Base-by-base conservation (phyloP, 148 eudicot genomes). In the Persicaria tinctoria region DNA sequence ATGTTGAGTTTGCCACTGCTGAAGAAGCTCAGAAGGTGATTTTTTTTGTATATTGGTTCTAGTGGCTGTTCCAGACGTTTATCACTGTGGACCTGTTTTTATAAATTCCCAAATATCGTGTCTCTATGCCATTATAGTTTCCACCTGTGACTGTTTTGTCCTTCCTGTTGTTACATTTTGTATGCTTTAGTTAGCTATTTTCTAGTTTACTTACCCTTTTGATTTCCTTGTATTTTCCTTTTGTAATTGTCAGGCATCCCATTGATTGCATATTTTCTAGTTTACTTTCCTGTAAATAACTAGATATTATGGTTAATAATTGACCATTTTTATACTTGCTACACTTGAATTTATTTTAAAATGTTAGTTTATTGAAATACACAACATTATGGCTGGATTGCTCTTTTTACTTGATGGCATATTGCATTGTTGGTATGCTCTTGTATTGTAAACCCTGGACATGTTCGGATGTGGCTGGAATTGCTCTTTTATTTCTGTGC, bases 1-100 rank as follows among this genome's bases (percentile, higher is more conserved):
- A 95, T 78, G 89, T 92, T 70, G 97, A 95, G 53, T 95, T 95
- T 83, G 89, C 85, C 46, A 83, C 94, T 3, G 80, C 79, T 13
- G 97, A 90, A 76, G 91, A 59, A 66, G 97, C 97, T 20, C 80
- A 80, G 74, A 88, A 95, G 87, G 99, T 92, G 56, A 55, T 8
- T 16, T n/a, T 17, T 48, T 32, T 70, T 70, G 11, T 0, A 70
- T 48, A 3, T 16, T 70, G 54, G 46, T 41, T 44, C 14, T 1
- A 1, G 41, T 46, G 20, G 32, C 69, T 27, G 8, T 62, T 27
- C 41, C 38, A 1, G 4, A 4, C n/a, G 27, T 23, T 23, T 23
- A 23, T 23, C 27, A 23, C 27, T 23, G 27, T 23, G 27, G 27
- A 23, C 27, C 27, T 23, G 27, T 16, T n/a, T 5, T 14, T 2